These are phyloP conservation scores for Exophiala sideris DNA, from an alignment of 2,329 filamentous ascomycete species.

Conservation along the genomic window DNA sequence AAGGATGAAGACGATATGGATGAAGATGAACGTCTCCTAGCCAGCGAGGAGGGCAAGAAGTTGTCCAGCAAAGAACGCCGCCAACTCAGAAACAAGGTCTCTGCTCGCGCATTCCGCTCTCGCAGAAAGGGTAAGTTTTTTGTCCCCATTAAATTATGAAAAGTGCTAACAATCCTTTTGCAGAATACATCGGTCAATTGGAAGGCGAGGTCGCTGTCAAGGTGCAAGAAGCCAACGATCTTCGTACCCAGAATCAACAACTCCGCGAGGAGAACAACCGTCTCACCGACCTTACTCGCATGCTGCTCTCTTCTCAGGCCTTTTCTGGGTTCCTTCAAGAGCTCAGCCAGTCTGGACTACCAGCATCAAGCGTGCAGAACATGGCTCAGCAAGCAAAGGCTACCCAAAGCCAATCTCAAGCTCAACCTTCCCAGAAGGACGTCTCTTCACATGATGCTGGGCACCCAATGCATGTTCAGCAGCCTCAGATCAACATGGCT, in stretches of 20 bases:
- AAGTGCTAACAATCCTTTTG: constrained; percentile 47
- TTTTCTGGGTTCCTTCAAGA: constrained; percentile 79
- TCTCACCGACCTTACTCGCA: constrained; percentile 71
- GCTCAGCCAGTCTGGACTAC: constrained; percentile 59
- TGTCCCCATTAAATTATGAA: not conserved
- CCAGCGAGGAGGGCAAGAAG: constrained; percentile 98
- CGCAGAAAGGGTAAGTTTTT: constrained; percentile 80
- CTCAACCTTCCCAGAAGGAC: constrained; percentile 58
- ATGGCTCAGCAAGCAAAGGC: constrained; percentile 36
- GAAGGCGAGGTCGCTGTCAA: constrained; percentile 84
- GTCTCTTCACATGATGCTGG: constrained; percentile 57
- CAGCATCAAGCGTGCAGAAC: constrained; percentile 38
- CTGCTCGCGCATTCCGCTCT: constrained; percentile 95
- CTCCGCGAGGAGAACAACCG: constrained; percentile 83
- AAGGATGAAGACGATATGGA: constrained; percentile 99
- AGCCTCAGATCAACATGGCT: constrained; percentile 69
- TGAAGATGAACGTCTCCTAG: constrained; percentile 86
- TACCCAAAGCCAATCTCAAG: constrained; percentile 37
- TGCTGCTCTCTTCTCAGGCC: constrained; percentile 74
- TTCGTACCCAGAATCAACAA: constrained; percentile 75
- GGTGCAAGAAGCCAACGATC: constrained; percentile 75
- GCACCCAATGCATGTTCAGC: constrained; percentile 52
- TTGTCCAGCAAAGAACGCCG: constrained; percentile 96
- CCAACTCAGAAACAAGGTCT: constrained; percentile 98
- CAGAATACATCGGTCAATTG: constrained; percentile 95